phyloP scores from a whole-genome alignment of 768 basidiomycete species.

The Podaxis sp. region DNA sequence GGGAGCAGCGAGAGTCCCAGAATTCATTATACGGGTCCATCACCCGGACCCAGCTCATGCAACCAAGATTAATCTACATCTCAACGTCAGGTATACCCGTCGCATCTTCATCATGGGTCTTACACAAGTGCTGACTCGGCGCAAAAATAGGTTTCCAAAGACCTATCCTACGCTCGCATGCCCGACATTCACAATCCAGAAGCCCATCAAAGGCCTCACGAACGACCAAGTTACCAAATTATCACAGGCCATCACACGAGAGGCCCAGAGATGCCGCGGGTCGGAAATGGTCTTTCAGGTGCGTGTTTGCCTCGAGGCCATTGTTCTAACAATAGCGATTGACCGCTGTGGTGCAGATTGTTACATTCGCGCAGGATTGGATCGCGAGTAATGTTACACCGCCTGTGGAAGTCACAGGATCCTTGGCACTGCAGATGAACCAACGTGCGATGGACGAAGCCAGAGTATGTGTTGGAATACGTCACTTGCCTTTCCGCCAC shows the following conservation, averaged over 20 bases:
- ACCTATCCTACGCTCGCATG: conserved; percentile 77
- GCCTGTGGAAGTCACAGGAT: conserved; percentile 57
- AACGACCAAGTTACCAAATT: conserved; percentile 58
- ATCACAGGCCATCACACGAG: conserved; percentile 57
- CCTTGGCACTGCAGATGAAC: conserved; percentile 78
- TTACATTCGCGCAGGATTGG: conserved; percentile 73
- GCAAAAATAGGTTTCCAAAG: conserved; percentile 62
- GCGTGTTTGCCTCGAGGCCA: conserved; percentile 16
- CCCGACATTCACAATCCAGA: conserved; percentile 68
- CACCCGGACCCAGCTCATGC: conserved; percentile 62
- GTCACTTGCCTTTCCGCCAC: neutral
- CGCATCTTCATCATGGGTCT: conserved; percentile 1
- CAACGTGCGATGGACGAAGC: conserved; percentile 71
- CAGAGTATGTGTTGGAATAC: conserved; percentile 39
- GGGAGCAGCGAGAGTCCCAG: conserved; percentile 69
- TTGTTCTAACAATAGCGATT: neutral
- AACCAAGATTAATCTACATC: conserved; percentile 59
- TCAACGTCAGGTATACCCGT: conserved; percentile 65
- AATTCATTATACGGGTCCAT: conserved; percentile 72
- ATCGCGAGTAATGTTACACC: conserved; percentile 55
- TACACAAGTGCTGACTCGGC: conserved; percentile 5
- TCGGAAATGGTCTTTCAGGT: conserved; percentile 82
- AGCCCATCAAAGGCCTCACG: conserved; percentile 58
- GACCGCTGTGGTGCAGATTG: conserved; percentile 45
- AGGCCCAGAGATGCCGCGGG: conserved; percentile 65